Evolutionary conservation across 371 early-diverging fungal genomes (phyloP), one percentile per base, ranked within the genome.

Genomic region (Dinochytrium kinnereticum): DNA sequence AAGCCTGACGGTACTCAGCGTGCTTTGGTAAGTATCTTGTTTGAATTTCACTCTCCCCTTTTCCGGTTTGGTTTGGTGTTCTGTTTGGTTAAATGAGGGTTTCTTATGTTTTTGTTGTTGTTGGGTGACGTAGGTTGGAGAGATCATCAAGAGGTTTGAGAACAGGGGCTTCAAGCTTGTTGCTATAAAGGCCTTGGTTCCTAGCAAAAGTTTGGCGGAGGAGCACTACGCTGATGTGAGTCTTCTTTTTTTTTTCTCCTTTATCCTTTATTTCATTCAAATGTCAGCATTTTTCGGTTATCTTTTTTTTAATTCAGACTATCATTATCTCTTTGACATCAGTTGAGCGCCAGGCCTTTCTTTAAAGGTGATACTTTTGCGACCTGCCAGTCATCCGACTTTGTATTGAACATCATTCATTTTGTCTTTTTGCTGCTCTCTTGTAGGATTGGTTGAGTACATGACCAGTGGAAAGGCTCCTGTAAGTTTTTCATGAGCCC

Each of bases 11-110:
- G 78, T 17, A 73, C 94, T 80, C 91, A 95, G 84, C 93, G 96
- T 74, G 94, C 95, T 80, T 90, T 99, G 72, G 96, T 98, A 82
- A 10, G 61, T 44, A 44, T 44, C 44, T 44, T 19, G 13, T 7
- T n/a, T n/a, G n/a, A n/a, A n/a, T n/a, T n/a, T n/a, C n/a, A n/a
- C n/a, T n/a, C n/a, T n/a, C n/a, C n/a, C n/a, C n/a, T n/a, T n/a
- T n/a, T n/a, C n/a, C n/a, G n/a, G n/a, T n/a, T n/a, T n/a, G n/a
- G n/a, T n/a, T n/a, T n/a, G n/a, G n/a, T n/a, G n/a, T n/a, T n/a
- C n/a, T n/a, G n/a, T n/a, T n/a, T n/a, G n/a, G n/a, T n/a, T n/a
- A n/a, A n/a, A n/a, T n/a, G n/a, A n/a, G n/a, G n/a, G n/a, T n/a
- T n/a, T n/a, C n/a, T n/a, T n/a, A n/a, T n/a, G n/a, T n/a, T n/a